Conservation (phyloP, 2,329 filamentous ascomycete genomes). For the Monosporascus sp. region DNA sequence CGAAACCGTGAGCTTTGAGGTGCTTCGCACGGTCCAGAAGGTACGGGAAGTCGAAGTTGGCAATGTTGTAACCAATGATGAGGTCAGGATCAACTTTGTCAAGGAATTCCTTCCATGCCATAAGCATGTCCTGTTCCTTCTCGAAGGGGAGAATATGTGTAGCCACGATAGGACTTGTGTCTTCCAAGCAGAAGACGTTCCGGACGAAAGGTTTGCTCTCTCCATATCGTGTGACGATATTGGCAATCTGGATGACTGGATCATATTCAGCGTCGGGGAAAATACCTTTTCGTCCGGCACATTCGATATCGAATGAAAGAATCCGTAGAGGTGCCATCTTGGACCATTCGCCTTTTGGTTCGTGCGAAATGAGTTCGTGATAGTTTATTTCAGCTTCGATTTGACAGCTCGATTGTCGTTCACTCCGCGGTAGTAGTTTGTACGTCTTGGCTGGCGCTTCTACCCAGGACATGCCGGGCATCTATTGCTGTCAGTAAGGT, state of each 20-base stretch:
- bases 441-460: conserved; percentile 74
- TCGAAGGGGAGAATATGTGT: conserved; percentile 85
- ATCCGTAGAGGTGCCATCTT: conserved; percentile 95
- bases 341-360: conserved; percentile 88
- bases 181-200: conserved; percentile 93
- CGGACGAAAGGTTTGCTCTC: conserved; percentile 93
- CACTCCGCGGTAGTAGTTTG: conserved; percentile 57
- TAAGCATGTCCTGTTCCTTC: conserved; percentile 83
- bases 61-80: conserved; percentile 97
- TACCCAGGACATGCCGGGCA: conserved; percentile 97
- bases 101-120: conserved; percentile 85
- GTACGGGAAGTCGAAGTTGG: conserved; percentile 98
- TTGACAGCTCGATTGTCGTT: conserved; percentile 87
- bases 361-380: conserved; percentile 76
- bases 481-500: conserved; percentile 37
- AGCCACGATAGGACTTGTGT: conserved; percentile 88
- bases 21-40: conserved; percentile 82
- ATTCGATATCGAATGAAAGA: conserved; percentile 97
- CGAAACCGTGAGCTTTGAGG: conserved; percentile 73
- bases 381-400: conserved; percentile 89
- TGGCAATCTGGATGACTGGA: conserved; percentile 96
- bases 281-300: conserved; percentile 92
- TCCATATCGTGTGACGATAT: conserved; percentile 89
- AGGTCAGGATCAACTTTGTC: conserved; percentile 91
- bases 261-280: conserved; percentile 91